Evolutionary conservation across 2,329 filamentous ascomycete genomes (phyloP).

Genomic region (Lasiodiplodia sp.): DNA sequence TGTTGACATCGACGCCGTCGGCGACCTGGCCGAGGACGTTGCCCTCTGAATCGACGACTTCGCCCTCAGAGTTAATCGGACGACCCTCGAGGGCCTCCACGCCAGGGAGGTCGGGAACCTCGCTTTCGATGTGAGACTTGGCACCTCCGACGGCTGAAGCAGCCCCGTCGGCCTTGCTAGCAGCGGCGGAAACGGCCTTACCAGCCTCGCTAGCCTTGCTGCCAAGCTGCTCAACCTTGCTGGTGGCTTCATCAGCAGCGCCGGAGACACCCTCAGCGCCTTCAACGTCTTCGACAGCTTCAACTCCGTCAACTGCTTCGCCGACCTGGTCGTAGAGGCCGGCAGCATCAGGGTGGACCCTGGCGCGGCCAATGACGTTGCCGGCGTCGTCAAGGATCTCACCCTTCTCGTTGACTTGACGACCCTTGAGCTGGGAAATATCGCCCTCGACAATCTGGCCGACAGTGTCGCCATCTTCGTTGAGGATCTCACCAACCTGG

Average conservation of each 20-base stretch:
- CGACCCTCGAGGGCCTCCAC: conserved; percentile 60
- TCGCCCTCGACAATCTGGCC: conserved; percentile 58
- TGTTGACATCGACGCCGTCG: conserved; percentile 52
- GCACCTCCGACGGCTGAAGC: conserved; percentile 37
- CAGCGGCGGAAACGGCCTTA: conserved; percentile 40
- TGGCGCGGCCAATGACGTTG: conserved; percentile 60
- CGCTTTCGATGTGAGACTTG: conserved; percentile 38
- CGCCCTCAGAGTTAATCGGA: conserved; percentile 58
- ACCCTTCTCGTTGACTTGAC: conserved; percentile 60
- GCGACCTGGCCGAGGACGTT: conserved; percentile 58
- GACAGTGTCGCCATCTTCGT: conserved; percentile 59
- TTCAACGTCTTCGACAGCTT: conserved; percentile 32
- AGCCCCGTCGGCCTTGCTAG: conserved; percentile 25
- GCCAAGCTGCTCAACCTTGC: conserved; percentile 1
- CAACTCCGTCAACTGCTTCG: conserved; percentile 37
- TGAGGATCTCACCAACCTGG: conserved; percentile 56
- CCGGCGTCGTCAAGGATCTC: conserved; percentile 64
- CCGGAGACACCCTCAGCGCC: conserved; percentile 25
- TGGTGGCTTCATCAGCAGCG: conserved; percentile 4
- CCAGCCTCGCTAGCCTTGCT: conserved; percentile 30
- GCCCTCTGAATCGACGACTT: conserved; percentile 58
- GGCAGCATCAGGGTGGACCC: conserved; percentile 56
- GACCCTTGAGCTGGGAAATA: conserved; percentile 56
- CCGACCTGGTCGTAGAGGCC: conserved; percentile 47
- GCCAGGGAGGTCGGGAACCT: conserved; percentile 55